Conservation (phyloP, 2,329 filamentous ascomycete genomes). For the Phyllosticta citribraziliensis region DNA sequence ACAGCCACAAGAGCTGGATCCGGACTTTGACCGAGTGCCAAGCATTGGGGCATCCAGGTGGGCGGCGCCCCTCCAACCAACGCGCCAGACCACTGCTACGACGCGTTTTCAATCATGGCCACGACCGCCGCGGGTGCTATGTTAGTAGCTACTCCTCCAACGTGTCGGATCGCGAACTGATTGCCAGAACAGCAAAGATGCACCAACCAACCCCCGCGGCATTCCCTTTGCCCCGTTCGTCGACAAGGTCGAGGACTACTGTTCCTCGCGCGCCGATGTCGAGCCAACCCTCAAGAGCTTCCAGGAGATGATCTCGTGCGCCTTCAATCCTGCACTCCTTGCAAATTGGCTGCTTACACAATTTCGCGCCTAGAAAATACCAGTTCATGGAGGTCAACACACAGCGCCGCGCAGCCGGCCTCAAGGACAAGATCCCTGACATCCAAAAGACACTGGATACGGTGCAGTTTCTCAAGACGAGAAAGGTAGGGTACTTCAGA, state of each 20-base stretch:
- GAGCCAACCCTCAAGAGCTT: conserved; percentile 74
- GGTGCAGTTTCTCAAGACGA: conserved; percentile 70
- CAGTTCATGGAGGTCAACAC: conserved; percentile 98
- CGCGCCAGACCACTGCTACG: not conserved
- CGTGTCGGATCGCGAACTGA: not conserved
- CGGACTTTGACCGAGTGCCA: not conserved
- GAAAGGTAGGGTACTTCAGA: conserved; percentile 46
- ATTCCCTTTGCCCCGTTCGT: conserved; percentile 80
- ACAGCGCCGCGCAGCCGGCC: conserved; percentile 66
- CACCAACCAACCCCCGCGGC: conserved; percentile 64
- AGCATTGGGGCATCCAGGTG: not conserved
- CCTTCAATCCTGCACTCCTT: not conserved
- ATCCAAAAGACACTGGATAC: conserved; percentile 94
- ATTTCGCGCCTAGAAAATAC: conserved; percentile 63
- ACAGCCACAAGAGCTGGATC: not conserved
- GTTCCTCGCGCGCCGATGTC: conserved; percentile 66
- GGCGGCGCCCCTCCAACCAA: conserved; percentile 7
- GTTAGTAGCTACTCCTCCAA: conserved; percentile 11
- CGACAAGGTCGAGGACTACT: conserved; percentile 82
- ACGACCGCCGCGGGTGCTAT: conserved; percentile 18
- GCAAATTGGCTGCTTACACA: conserved; percentile 12
- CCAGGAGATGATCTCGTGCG: conserved; percentile 86
- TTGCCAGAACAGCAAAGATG: conserved; percentile 29
- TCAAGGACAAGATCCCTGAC: conserved; percentile 93
- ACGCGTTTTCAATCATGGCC: conserved; percentile 17